A percentile compares a stretch with the other conserved stretches of the same genome.
Evolutionary conservation across 2,329 filamentous ascomycete species (phyloP).

Genomic region (Aspergillus tanneri): DNA sequence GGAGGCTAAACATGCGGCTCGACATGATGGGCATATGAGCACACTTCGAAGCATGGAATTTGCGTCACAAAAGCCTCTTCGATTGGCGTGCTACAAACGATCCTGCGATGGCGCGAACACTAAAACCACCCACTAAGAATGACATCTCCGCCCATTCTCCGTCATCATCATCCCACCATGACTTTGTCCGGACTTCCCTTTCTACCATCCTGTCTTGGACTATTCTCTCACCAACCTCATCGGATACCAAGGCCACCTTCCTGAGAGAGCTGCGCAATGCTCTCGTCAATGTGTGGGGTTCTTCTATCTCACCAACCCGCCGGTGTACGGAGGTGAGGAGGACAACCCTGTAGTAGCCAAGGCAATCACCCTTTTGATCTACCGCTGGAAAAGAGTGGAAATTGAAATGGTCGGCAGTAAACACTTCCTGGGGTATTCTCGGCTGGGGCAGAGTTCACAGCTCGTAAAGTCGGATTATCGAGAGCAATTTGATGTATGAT

Average conservation of each 20-base stretch:
- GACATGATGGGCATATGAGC: too few species aligned
- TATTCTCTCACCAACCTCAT: conserved; percentile 23
- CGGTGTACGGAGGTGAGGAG: conserved; percentile 22
- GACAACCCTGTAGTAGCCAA: conserved; percentile 38
- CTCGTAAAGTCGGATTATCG: conserved; percentile 34
- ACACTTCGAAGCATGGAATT: too few species aligned
- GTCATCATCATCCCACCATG: neutral
- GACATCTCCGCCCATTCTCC: too few species aligned
- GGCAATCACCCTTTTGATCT: conserved; percentile 45
- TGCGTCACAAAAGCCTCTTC: too few species aligned
- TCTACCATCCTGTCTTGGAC: conserved; percentile 33
- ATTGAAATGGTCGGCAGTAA: conserved; percentile 47
- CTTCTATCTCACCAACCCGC: conserved; percentile 35
- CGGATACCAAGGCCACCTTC: conserved; percentile 27
- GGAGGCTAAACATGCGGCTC: too few species aligned
- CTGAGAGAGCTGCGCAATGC: conserved; percentile 31
- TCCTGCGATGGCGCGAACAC: too few species aligned
- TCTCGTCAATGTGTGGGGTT: conserved; percentile 38
- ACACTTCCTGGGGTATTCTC: conserved; percentile 39
- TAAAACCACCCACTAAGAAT: too few species aligned
- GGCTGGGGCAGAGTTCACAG: conserved; percentile 38
- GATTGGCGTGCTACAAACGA: too few species aligned
- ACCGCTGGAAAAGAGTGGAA: conserved; percentile 47
- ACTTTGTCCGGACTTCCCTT: conserved; percentile 22
- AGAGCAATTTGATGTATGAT: conserved; percentile 40